These are phyloP conservation scores for Chlorella sp. DNA, from an alignment of 139 green algal species.

Conservation along the genomic window DNA sequence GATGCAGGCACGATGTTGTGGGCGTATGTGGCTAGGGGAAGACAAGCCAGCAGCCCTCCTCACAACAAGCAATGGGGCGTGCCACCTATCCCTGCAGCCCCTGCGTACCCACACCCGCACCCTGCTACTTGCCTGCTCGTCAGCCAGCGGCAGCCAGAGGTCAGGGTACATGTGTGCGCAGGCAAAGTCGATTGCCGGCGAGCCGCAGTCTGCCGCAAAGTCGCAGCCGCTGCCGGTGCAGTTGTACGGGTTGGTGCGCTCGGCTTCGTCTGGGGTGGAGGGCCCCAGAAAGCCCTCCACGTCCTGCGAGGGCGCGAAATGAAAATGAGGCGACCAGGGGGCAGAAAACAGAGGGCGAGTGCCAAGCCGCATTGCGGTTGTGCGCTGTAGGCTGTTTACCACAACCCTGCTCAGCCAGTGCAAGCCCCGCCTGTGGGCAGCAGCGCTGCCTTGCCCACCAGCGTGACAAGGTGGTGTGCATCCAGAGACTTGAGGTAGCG, in stretches of 20 bases:
- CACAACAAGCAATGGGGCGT: too few species aligned
- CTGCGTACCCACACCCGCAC: too few species aligned
- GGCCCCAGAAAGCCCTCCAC: conserved; percentile 80
- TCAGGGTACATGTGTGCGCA: conserved; percentile 78
- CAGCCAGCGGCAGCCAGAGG: conserved; percentile 58
- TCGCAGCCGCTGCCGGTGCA: conserved; percentile 62
- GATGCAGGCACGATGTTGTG: too few species aligned
- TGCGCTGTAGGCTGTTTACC: too few species aligned
- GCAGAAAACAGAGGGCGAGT: too few species aligned
- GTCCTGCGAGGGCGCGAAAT: conserved; percentile 30
- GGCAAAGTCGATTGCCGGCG: conserved; percentile 71
- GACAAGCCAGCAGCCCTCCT: too few species aligned
- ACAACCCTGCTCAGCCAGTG: too few species aligned
- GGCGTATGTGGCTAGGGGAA: too few species aligned
- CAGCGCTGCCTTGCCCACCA: conserved; percentile 18
- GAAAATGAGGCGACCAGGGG: too few species aligned
- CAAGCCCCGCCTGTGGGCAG: too few species aligned
- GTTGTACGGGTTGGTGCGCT: conserved; percentile 8
- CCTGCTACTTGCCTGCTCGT: conserved; percentile 22
- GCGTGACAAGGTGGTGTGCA: conserved; percentile 77
- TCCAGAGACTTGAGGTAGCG: conserved; percentile 71
- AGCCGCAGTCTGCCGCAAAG: conserved; percentile 57
- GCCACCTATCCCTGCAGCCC: too few species aligned
- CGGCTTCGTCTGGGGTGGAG: conserved; percentile 54
- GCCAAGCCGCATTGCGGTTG: too few species aligned